These are phyloP conservation scores for Zygotorulaspora florentina DNA, from an alignment of 805 yeast genomes.

Conservation along the genomic window DNA sequence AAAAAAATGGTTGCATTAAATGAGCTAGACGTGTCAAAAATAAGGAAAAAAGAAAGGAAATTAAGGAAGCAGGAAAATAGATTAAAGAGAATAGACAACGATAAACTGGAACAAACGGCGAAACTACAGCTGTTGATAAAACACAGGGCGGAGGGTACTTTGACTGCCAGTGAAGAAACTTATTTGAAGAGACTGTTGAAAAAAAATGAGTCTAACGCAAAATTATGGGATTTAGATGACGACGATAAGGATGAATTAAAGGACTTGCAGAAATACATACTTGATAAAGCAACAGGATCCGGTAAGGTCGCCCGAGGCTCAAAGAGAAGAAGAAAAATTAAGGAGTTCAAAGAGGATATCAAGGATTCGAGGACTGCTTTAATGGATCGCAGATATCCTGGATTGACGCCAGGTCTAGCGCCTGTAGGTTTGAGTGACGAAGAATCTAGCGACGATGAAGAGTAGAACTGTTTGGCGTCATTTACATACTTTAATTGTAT, in stretches of 20 bases:
- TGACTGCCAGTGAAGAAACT: slow-evolving; percentile 35
- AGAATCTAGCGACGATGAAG: slow-evolving; percentile 37
- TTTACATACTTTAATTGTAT: slow-evolving; percentile 5
- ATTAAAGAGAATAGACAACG: slow-evolving; percentile 17
- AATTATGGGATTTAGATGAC: slow-evolving; percentile 41
- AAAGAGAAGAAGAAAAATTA: slow-evolving; percentile 24
- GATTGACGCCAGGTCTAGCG: slow-evolving; percentile 81
- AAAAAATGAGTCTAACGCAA: slow-evolving; percentile 37
- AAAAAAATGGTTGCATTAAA: slow-evolving; percentile 34
- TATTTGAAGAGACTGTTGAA: slow-evolving; percentile 36
- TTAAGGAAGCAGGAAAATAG: slow-evolving; percentile 30
- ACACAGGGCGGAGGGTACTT: slow-evolving; percentile 31
- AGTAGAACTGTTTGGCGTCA: slow-evolving; percentile 5
- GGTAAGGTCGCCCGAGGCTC: slow-evolving; percentile 36
- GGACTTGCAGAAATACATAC: slow-evolving; percentile 41
- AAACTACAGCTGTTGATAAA: slow-evolving; percentile 34
- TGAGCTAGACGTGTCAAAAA: slow-evolving; percentile 33
- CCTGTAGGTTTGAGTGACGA: slow-evolving; percentile 68
- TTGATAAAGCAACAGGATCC: slow-evolving; percentile 41
- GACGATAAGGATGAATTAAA: slow-evolving; percentile 39
- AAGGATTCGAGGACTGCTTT: slow-evolving; percentile 14
- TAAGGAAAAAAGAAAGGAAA: slow-evolving; percentile 35
- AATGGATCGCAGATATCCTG: slow-evolving; percentile 41
- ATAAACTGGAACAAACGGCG: slow-evolving; percentile 31
- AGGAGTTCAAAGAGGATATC: slow-evolving; percentile 31